Evolutionary conservation across 2,329 filamentous ascomycete species (phyloP).

Genomic region (Verticillium dahliae): DNA sequence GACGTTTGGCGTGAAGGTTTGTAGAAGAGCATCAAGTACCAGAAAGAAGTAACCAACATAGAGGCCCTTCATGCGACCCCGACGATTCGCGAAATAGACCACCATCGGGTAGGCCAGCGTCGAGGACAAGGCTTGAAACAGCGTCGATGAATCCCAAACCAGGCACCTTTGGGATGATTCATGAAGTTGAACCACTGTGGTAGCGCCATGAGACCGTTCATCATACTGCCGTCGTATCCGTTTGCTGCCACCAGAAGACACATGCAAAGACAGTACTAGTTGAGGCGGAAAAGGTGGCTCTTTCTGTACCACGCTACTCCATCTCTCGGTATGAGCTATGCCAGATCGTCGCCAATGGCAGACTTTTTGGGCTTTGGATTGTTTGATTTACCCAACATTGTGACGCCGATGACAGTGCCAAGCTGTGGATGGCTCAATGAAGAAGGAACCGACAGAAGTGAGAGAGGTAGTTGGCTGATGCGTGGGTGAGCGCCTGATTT

Average conservation of each 20-base stretch:
- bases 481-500: background rate
- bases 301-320: conserved; percentile 4
- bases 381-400: conserved; percentile 2
- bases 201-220: conserved; percentile 52
- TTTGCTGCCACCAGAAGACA: conserved; percentile 3
- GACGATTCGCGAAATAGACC: conserved; percentile 24
- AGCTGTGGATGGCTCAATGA: background rate
- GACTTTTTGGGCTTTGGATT: background rate
- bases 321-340: conserved; percentile 1
- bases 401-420: background rate
- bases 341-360: conserved; percentile 5
- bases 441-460: background rate
- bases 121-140: conserved; percentile 11
- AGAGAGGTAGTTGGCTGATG: background rate
- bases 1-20: conserved; percentile 19
- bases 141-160: conserved; percentile 3
- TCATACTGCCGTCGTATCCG: conserved; percentile 42
- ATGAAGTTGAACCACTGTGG: conserved; percentile 20
- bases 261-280: conserved; percentile 4
- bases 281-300: conserved; percentile 3
- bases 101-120: conserved; percentile 19
- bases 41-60: conserved; percentile 25
- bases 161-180: conserved; percentile 1
- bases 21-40: conserved; percentile 18
- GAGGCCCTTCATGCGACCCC: conserved; percentile 23